phyloP scores from a whole-genome alignment of 371 early-diverging fungal species.

The Mucor saturninus region DNA sequence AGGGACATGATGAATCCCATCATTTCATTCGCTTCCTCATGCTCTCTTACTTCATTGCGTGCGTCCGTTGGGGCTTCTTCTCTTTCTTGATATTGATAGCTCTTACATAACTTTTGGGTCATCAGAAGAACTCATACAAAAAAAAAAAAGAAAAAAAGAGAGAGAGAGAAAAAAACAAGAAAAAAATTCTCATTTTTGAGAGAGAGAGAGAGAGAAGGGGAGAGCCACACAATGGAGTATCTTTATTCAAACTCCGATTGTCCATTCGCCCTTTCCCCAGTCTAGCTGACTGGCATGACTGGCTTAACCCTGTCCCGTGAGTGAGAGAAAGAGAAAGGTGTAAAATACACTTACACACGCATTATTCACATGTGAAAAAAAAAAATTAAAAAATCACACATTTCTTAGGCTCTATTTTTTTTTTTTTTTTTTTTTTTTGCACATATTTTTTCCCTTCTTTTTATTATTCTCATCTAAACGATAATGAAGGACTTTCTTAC shows the following conservation, averaged over 20 bases:
- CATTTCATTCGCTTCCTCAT: slow-evolving; percentile 19
- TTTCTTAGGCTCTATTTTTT: background rate
- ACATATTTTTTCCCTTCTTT: background rate
- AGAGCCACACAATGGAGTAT: background rate
- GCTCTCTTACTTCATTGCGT: background rate
- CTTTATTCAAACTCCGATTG: no score
- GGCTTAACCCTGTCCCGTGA: no score
- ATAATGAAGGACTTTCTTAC: slow-evolving; percentile 50
- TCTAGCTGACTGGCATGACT: no score
- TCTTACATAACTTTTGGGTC: slow-evolving; percentile 29
- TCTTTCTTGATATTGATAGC: slow-evolving; percentile 8
- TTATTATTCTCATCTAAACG: background rate
- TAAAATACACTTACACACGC: no score
- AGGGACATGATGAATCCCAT: slow-evolving; percentile 15
- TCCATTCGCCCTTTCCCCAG: no score
- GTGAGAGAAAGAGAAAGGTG: no score
- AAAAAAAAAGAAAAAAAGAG: slow-evolving; percentile 3
- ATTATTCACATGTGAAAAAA: no score
- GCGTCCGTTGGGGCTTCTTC: slow-evolving; percentile 8
- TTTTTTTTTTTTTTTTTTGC: background rate
- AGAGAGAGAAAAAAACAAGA: background rate
- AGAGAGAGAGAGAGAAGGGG: background rate
- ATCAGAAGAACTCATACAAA: slow-evolving; percentile 17
- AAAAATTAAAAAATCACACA: background rate
- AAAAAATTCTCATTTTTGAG: background rate